Conservation (phyloP, 106 monocot genomes). For the Dioscorea zingiberensis region DNA sequence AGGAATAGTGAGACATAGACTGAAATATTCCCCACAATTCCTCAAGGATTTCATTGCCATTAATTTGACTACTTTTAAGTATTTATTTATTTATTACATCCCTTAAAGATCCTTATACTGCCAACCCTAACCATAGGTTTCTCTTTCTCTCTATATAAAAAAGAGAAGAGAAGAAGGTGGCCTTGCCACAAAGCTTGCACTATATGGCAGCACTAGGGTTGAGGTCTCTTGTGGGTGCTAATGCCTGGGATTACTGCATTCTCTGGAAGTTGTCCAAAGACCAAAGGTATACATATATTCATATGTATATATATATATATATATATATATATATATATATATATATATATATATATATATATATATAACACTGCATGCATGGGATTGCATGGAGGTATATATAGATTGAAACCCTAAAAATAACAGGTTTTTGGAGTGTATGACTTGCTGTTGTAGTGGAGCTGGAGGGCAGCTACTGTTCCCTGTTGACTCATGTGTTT, state of each 20-base stretch:
- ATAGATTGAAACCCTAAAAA: neutral
- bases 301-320: neutral
- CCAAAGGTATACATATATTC: constrained; percentile 33
- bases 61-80: constrained; percentile 10
- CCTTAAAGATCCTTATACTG: neutral
- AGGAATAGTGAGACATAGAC: constrained; percentile 2
- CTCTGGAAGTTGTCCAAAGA: constrained; percentile 65
- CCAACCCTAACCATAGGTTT: neutral
- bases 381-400: neutral
- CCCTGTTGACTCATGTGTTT: neutral
- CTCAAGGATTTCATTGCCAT: constrained; percentile 20
- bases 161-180: constrained; percentile 17
- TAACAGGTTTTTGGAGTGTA: constrained; percentile 32
- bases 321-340: neutral
- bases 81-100: constrained; percentile 36
- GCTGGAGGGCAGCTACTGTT: constrained; percentile 13
- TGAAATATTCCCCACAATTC: neutral
- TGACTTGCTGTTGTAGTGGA: constrained; percentile 56
- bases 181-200: constrained; percentile 19
- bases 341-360: too few species aligned
- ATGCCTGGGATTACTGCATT: constrained; percentile 81
- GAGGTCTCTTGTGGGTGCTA: constrained; percentile 60
- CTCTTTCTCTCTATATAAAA: neutral
- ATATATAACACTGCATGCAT: neutral
- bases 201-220: neutral